Evolutionary conservation across 768 basidiomycete species (phyloP).

Genomic region (Boletus rufocinnamomeus): DNA sequence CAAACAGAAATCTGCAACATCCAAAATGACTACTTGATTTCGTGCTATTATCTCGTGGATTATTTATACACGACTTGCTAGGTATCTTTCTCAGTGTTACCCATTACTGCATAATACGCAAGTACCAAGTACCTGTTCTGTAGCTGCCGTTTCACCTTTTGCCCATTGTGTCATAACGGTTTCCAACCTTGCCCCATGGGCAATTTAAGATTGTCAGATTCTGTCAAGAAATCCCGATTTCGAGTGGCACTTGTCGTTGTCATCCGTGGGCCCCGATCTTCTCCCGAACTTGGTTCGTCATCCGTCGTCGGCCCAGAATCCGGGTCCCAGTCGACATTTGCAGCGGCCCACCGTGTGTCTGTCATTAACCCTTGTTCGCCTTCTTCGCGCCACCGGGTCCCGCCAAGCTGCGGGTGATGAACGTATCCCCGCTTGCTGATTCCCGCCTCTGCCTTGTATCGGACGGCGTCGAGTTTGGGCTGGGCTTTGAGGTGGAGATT

Average conservation of each 20-base stretch:
- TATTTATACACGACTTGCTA: conserved; percentile 19
- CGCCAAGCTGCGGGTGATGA: conserved; percentile 33
- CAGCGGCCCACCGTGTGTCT: conserved; percentile 36
- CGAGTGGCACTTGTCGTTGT: neutral
- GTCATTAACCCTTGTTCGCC: conserved; percentile 42
- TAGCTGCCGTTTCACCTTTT: neutral
- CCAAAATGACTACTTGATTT: neutral
- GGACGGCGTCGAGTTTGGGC: conserved; percentile 60
- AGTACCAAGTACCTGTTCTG: conserved; percentile 11
- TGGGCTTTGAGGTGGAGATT: conserved; percentile 42
- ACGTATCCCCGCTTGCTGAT: conserved; percentile 62
- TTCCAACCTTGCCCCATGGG: conserved; percentile 60
- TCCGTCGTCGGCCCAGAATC: conserved; percentile 29
- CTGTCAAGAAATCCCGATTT: conserved; percentile 21
- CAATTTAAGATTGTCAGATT: conserved; percentile 58
- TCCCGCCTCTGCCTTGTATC: conserved; percentile 74
- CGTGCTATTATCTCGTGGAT: conserved; percentile 20
- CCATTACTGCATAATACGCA: conserved; percentile 23
- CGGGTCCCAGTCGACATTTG: conserved; percentile 21
- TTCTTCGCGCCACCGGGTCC: conserved; percentile 34
- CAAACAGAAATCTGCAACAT: neutral
- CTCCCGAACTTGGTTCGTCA: conserved; percentile 27
- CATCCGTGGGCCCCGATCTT: conserved; percentile 13
- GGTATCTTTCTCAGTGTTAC: conserved; percentile 24
- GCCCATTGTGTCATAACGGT: conserved; percentile 34